Evolutionary conservation across 257 asterid species (phyloP).

Genomic region (Knoxia roxburghii): DNA sequence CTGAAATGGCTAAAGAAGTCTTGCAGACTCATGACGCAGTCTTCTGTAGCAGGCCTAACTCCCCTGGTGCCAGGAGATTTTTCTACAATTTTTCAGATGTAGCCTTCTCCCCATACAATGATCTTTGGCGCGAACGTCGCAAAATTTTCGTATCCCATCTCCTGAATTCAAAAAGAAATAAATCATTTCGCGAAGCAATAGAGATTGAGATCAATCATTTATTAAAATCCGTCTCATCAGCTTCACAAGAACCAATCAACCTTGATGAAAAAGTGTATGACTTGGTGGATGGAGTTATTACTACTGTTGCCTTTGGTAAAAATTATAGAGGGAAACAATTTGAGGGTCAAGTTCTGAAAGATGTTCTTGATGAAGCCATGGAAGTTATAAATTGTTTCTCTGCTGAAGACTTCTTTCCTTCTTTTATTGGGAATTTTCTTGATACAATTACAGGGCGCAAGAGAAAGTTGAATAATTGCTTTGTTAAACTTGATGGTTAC

Average conservation of each 20-base stretch:
- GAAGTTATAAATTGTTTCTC: conserved; percentile 1
- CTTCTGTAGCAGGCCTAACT: neutral
- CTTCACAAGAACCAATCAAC: neutral
- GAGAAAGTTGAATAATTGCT: neutral
- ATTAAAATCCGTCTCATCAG: neutral
- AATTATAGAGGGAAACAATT: neutral
- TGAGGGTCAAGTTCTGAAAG: neutral
- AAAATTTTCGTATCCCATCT: conserved; percentile 1
- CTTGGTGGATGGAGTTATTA: conserved; percentile 7
- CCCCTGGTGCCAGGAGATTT: neutral
- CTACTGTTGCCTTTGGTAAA: conserved; percentile 1
- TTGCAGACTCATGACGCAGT: neutral
- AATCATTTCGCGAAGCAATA: neutral
- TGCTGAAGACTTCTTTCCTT: conserved; percentile 5
- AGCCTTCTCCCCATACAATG: conserved; percentile 1
- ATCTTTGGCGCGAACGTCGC: neutral
- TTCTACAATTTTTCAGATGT: conserved; percentile 4
- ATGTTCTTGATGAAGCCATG: conserved; percentile 2
- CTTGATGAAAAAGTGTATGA: neutral
- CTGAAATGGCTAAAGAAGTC: conserved; percentile 7
- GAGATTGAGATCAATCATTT: neutral
- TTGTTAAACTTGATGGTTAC: neutral
- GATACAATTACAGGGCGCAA: conserved; percentile 6
- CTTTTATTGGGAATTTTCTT: neutral
- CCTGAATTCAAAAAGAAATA: neutral